Conservation (phyloP, 495 filamentous ascomycete genomes). For the Penicillium lividum region DNA sequence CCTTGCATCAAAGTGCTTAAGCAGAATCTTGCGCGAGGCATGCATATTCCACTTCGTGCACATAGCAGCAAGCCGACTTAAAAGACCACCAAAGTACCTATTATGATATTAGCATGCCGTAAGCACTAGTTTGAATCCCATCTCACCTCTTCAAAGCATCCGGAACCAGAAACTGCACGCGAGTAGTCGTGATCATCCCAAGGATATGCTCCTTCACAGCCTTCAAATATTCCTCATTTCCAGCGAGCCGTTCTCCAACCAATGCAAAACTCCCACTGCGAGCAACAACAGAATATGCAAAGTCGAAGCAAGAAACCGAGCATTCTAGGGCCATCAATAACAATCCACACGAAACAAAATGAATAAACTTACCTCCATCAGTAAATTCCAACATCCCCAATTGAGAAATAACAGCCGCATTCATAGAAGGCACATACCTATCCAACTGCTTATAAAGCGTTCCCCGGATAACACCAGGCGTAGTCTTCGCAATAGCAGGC, state of each 20-base stretch:
- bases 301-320: conserved; percentile 21
- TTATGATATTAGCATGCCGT: background rate
- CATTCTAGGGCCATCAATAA: conserved; percentile 15
- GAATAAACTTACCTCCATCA: conserved; percentile 14
- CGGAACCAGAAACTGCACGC: conserved; percentile 26
- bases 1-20: conserved; percentile 27
- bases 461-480: conserved; percentile 26
- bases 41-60: conserved; percentile 30
- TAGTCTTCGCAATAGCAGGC: conserved; percentile 29
- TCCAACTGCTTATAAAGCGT: conserved; percentile 24
- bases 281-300: conserved; percentile 30
- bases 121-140: background rate
- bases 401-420: conserved; percentile 23
- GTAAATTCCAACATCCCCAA: conserved; percentile 11
- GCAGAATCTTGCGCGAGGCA: conserved; percentile 25
- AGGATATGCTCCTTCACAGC: conserved; percentile 30
- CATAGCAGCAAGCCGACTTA: conserved; percentile 16
- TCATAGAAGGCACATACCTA: conserved; percentile 26
- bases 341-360: background rate
- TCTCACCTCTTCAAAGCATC: conserved; percentile 17
- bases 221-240: conserved; percentile 26
- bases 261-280: conserved; percentile 28
- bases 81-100: conserved; percentile 26
- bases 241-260: conserved; percentile 23
- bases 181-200: conserved; percentile 29